Evolutionary conservation across 805 yeast genomes (phyloP), one percentile per base, ranked within the genome.

Genomic region (Myxozyma neotropica): DNA sequence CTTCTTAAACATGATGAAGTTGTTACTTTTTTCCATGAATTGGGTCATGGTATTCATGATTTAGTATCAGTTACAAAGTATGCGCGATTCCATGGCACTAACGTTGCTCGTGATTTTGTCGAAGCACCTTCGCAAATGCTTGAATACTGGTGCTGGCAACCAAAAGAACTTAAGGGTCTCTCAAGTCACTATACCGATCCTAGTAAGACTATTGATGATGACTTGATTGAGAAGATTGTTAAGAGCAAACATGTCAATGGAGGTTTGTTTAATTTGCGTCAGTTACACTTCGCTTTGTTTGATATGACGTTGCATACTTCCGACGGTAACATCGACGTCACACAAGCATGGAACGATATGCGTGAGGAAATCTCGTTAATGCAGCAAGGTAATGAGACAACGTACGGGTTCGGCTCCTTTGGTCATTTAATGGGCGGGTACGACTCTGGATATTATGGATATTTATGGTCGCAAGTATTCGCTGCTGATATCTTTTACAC

Each of bases 51-150:
- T 57, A 86, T 89, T 58, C 96, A 89, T 73, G 87, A 84, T 66
- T 74, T 88, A 47, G 79, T 89, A 56, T 89, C 93, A 8, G 77
- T 80, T 61, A 86, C 93, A 33, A 77, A 76, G 59, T 84, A 81
- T 65, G 79, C 87, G 1, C 78, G 86, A 63, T 89, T 88, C 74
- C 87, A 83, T 69, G 96, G 96, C 21, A 85, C 92, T 27, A 77
- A 81, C 43, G 93, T 88, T 47, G 84, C 87, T 38, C 80, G 94
- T 80, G 96, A 90, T 74, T 89, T 90, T 74, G 96, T 89, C 53
- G 96, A 89, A 74, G 89, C 93, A 57, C 96, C 96, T 27, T 89
- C 96, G 1, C 96, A 89, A 75, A 83, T 89, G 85, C 78, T 89
- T 67, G 96, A 89, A 73, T 87, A 83, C 72, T 89, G 94, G 89